Conservation (phyloP, 2,329 filamentous ascomycete genomes). For the Aspergillus phoenicis region DNA sequence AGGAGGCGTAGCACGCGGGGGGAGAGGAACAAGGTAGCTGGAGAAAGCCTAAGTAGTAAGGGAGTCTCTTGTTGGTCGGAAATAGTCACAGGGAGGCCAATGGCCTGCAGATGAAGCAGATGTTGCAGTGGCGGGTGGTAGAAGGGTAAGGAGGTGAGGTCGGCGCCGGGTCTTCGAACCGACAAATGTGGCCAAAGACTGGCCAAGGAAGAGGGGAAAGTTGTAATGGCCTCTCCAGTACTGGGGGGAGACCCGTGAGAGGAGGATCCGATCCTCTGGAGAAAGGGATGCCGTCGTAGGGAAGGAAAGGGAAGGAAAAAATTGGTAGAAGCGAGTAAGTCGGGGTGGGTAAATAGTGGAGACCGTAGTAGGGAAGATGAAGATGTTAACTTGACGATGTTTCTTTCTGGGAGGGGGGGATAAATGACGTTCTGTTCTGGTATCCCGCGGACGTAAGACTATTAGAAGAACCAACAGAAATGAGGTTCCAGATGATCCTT, state of each 20-base stretch:
- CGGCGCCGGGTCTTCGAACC: neutral
- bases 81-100: slow-evolving; percentile 6
- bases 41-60: neutral
- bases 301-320: neutral
- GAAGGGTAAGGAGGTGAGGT: neutral
- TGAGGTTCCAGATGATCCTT: neutral
- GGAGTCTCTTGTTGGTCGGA: slow-evolving; percentile 1
- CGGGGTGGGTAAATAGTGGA: neutral
- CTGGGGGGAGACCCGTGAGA: neutral
- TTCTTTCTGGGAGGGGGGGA: neutral
- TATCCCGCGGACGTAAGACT: neutral
- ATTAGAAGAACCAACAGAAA: neutral
- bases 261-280: neutral
- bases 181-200: neutral
- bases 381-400: slow-evolving; percentile 4
- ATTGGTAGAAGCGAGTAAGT: neutral
- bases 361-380: neutral
- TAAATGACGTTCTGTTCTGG: neutral
- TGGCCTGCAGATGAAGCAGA: slow-evolving; percentile 11
- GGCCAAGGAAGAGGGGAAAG: neutral
- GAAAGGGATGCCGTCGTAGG: neutral
- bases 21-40: slow-evolving; percentile 11
- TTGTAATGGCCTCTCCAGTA: neutral
- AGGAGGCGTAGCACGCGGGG: slow-evolving; percentile 25
- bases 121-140: neutral